phyloP scores from a whole-genome alignment of 2,329 filamentous ascomycete species.

The Thermothelomyces thermophilus region DNA sequence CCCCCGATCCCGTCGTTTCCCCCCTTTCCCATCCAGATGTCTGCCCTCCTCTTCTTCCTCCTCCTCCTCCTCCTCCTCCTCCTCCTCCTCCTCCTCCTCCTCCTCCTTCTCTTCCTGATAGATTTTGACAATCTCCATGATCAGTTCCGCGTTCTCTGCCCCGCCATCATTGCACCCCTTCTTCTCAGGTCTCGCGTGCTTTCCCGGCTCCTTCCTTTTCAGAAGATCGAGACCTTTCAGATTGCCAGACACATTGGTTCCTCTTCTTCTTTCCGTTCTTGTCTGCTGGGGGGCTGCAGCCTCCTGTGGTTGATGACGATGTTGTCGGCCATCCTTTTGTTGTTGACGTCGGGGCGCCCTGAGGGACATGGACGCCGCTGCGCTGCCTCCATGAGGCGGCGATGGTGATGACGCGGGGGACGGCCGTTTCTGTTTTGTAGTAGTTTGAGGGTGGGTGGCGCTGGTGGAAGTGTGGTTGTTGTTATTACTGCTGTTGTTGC shows the following conservation, averaged over 20 bases:
- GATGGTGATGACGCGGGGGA: background rate
- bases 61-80: background rate
- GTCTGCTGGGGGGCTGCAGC: too few relatives aligned
- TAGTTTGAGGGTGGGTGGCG: background rate
- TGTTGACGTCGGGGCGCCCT: background rate
- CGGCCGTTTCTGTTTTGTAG: too few relatives aligned
- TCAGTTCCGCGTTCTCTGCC: conserved; percentile 13
- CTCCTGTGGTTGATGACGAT: too few relatives aligned
- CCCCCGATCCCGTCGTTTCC: background rate
- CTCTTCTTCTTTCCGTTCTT: too few relatives aligned
- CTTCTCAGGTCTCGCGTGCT: conserved; percentile 4
- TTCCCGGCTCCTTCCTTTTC: conserved; percentile 11
- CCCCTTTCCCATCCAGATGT: background rate
- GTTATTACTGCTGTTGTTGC: background rate
- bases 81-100: background rate
- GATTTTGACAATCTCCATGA: conserved; percentile 17
- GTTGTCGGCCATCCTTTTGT: too few relatives aligned
- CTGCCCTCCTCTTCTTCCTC: background rate
- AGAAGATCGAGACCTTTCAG: background rate
- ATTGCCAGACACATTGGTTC: background rate
- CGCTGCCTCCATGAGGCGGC: background rate
- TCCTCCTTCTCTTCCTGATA: conserved; percentile 1
- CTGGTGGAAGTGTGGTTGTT: too few relatives aligned
- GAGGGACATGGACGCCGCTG: background rate
- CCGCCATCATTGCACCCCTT: conserved; percentile 1